These are phyloP conservation scores for Penicillium odoratum DNA, from an alignment of 495 filamentous ascomycete species.

Conservation along the genomic window DNA sequence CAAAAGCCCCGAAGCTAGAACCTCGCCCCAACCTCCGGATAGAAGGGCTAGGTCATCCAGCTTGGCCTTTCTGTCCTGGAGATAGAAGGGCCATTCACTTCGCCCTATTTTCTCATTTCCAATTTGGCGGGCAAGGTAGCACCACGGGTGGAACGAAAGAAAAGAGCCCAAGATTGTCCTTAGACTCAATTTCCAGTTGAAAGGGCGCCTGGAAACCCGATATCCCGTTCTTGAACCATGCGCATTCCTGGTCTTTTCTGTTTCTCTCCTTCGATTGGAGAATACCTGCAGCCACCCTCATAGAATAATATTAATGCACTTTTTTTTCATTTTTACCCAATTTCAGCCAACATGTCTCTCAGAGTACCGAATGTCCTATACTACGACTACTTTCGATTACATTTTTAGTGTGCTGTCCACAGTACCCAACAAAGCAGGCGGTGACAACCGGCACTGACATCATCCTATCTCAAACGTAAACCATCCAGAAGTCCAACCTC, in stretches of 20 bases:
- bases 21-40: slow-evolving; percentile 23
- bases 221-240: slow-evolving; percentile 13
- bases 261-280: slow-evolving; percentile 15
- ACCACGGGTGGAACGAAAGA: slow-evolving; percentile 4
- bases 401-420: neutral
- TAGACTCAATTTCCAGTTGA: neutral
- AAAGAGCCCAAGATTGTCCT: slow-evolving; percentile 6
- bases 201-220: slow-evolving; percentile 7
- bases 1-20: slow-evolving; percentile 25
- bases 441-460: slow-evolving; percentile 34
- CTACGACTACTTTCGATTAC: too few species aligned
- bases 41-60: slow-evolving; percentile 21
- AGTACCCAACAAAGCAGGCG: slow-evolving; percentile 20
- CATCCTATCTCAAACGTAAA: slow-evolving; percentile 11
- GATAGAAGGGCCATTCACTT: slow-evolving; percentile 32
- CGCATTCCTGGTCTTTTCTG: slow-evolving; percentile 13
- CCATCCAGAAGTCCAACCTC: neutral
- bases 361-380: neutral
- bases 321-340: slow-evolving; percentile 3
- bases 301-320: slow-evolving; percentile 36
- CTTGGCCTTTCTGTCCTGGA: slow-evolving; percentile 41
- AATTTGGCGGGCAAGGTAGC: slow-evolving; percentile 15
- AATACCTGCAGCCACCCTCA: slow-evolving; percentile 19
- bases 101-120: slow-evolving; percentile 15
- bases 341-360: neutral